phyloP scores from a whole-genome alignment of 257 asterid species.

The Schizonepeta tenuifolia region DNA sequence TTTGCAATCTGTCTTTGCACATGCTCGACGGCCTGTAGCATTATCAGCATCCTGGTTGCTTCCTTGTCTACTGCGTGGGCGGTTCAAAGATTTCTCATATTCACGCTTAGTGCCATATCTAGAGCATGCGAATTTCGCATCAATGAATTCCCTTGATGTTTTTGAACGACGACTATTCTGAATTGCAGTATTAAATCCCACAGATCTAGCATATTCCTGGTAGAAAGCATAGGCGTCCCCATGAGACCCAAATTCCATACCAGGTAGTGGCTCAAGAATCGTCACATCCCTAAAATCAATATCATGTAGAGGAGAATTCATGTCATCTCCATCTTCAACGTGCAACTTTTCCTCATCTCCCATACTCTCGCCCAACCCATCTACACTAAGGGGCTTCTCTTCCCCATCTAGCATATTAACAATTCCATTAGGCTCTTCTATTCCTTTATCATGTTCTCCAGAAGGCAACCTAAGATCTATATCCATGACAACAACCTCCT shows the following conservation, averaged over 20 bases:
- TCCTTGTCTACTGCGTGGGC: conserved; percentile 88
- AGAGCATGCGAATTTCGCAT: conserved; percentile 96
- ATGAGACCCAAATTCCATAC: conserved; percentile 96
- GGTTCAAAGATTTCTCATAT: conserved; percentile 77
- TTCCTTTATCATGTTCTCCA: conserved; percentile 74
- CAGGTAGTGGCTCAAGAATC: conserved; percentile 94
- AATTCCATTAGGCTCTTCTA: conserved; percentile 67
- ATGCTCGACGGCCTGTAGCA: conserved; percentile 88
- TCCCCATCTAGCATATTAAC: conserved; percentile 69
- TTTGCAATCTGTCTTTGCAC: conserved; percentile 95
- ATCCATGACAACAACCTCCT: conserved; percentile 61
- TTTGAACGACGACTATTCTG: conserved; percentile 96
- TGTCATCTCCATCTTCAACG: conserved; percentile 62
- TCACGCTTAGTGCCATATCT: conserved; percentile 96
- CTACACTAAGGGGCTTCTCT: conserved; percentile 63
- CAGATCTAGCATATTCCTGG: conserved; percentile 94
- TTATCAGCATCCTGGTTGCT: conserved; percentile 78
- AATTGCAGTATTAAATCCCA: conserved; percentile 89
- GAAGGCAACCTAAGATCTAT: conserved; percentile 92
- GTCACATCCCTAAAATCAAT: conserved; percentile 70
- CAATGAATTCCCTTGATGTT: conserved; percentile 89
- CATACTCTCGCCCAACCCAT: conserved; percentile 54
- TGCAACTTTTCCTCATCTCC: conserved; percentile 61
- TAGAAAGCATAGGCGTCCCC: conserved; percentile 94
- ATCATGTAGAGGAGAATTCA: conserved; percentile 53